Conservation (phyloP, 176 grass and related monocot species). For the Carex kokanica region DNA sequence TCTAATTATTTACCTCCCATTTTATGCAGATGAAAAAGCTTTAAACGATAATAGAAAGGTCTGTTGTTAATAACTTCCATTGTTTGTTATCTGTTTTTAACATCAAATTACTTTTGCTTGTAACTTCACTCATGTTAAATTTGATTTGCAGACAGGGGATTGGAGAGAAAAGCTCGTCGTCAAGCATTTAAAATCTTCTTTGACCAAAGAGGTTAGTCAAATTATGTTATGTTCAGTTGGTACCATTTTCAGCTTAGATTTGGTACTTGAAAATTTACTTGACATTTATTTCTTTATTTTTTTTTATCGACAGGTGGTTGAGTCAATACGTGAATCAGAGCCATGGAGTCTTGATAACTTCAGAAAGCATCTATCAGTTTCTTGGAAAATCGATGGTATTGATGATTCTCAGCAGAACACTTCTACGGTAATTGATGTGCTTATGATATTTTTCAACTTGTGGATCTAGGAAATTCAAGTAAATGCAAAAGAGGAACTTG, state of each 20-base stretch:
- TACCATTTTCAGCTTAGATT: constrained; percentile 21
- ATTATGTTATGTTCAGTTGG: not conserved
- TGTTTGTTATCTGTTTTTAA: constrained; percentile 15
- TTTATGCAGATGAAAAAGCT: constrained; percentile 50
- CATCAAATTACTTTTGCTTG: constrained; percentile 15
- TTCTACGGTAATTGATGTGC: constrained; percentile 21
- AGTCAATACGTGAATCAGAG: constrained; percentile 67
- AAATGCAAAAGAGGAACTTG: not conserved
- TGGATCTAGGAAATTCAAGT: not conserved
- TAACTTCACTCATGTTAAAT: constrained; percentile 13
- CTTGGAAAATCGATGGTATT: constrained; percentile 79
- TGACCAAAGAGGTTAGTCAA: constrained; percentile 71
- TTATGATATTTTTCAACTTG: not conserved
- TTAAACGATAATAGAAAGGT: constrained; percentile 54
- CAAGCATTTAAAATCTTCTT: constrained; percentile 68
- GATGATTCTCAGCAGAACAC: constrained; percentile 32
- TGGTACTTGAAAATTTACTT: constrained; percentile 11
- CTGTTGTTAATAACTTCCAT: not conserved
- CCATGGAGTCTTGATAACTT: constrained; percentile 84
- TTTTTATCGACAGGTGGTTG: constrained; percentile 48
- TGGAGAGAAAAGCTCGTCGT: constrained; percentile 56
- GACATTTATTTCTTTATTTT: not conserved
- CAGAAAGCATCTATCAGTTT: constrained; percentile 63
- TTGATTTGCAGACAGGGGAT: constrained; percentile 42
- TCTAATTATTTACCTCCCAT: constrained; percentile 8